Conservation (phyloP, 2,329 filamentous ascomycete genomes). For the Paraphoma chrysanthemicola region DNA sequence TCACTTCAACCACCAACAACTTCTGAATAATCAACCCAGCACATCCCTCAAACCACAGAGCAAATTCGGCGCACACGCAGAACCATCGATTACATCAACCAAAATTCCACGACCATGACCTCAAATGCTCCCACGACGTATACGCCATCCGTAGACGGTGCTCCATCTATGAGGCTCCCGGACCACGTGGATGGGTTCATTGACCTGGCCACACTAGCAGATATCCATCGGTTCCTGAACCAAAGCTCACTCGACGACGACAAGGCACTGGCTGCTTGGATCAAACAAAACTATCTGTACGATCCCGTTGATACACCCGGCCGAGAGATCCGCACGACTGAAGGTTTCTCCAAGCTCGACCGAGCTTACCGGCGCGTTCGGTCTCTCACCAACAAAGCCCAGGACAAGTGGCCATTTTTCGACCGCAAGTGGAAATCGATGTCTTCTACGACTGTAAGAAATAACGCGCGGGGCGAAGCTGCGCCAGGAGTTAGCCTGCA, state of each 20-base stretch:
- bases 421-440: conserved; percentile 30
- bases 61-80: neutral
- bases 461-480: conserved; percentile 22
- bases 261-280: conserved; percentile 26
- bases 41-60: neutral
- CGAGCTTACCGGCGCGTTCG: conserved; percentile 38
- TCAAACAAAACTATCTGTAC: conserved; percentile 29
- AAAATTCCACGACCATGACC: conserved; percentile 10
- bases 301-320: conserved; percentile 13
- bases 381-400: conserved; percentile 34
- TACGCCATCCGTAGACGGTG: conserved; percentile 3
- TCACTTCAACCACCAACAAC: neutral
- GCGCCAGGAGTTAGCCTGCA: conserved; percentile 10
- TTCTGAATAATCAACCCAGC: neutral
- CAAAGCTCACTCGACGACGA: conserved; percentile 31
- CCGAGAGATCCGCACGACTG: conserved; percentile 21
- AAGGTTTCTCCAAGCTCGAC: conserved; percentile 32
- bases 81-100: neutral
- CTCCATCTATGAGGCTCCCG: conserved; percentile 14
- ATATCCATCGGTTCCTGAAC: conserved; percentile 28
- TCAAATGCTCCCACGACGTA: conserved; percentile 1
- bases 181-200: conserved; percentile 28
- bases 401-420: conserved; percentile 44
- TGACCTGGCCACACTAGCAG: conserved; percentile 26
- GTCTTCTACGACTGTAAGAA: conserved; percentile 23